phyloP scores from a whole-genome alignment of 495 filamentous ascomycete genomes.

The Tetracladium marchalianum region DNA sequence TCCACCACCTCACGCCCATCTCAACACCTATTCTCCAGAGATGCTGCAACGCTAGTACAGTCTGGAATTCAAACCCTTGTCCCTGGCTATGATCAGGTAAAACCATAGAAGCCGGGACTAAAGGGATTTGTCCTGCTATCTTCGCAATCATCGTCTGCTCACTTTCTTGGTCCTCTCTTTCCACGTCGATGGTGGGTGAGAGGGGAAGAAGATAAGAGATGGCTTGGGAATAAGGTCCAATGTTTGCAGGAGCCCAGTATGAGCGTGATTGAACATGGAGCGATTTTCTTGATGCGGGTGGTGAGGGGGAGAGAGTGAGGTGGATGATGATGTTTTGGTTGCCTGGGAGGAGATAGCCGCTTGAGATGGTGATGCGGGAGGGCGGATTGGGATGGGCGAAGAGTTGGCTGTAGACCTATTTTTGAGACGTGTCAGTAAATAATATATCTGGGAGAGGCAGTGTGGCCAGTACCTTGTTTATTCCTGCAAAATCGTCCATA shows the following conservation, averaged over 20 bases:
- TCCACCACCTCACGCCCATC: conserved; percentile 64
- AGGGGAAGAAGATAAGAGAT: conserved; percentile 43
- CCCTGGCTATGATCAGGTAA: conserved; percentile 25
- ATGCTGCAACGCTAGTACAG: conserved; percentile 72
- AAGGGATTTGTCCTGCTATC: conserved; percentile 85
- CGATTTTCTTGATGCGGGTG: conserved; percentile 23
- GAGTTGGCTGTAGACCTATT: conserved; percentile 50
- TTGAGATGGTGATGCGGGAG: conserved; percentile 72
- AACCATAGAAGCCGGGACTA: conserved; percentile 76
- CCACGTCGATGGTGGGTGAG: neutral
- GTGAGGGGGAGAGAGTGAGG: conserved; percentile 18
- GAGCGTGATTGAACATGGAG: conserved; percentile 89
- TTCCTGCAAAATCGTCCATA: conserved; percentile 64
- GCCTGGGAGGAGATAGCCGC: conserved; percentile 45
- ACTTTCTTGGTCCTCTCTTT: neutral
- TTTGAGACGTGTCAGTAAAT: neutral
- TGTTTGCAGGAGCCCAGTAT: conserved; percentile 98
- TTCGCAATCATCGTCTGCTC: conserved; percentile 26
- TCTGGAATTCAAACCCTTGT: conserved; percentile 31
- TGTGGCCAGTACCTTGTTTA: conserved; percentile 48
- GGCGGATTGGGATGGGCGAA: conserved; percentile 75
- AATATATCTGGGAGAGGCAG: neutral
- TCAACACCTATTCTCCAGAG: conserved; percentile 73
- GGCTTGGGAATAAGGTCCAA: conserved; percentile 94
- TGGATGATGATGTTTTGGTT: conserved; percentile 45